Conservation (phyloP, 2,329 filamentous ascomycete genomes). For the Neonectria faginata region DNA sequence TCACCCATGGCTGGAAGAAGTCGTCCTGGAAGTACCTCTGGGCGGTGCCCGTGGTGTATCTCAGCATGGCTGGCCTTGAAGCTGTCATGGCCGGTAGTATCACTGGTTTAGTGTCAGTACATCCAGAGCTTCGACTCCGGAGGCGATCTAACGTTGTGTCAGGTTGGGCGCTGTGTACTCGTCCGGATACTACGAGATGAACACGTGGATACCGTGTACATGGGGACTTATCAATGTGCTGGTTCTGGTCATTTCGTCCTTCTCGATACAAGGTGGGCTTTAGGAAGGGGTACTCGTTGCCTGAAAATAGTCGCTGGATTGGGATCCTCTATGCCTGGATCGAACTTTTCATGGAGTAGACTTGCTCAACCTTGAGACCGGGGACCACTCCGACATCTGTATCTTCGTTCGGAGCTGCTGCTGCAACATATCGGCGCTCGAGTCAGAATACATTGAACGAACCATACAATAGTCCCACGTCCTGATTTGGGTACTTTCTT, state of each 20-base stretch:
- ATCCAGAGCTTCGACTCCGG: background rate
- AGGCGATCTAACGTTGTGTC: conserved; percentile 28
- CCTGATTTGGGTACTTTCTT: background rate
- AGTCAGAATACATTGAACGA: background rate
- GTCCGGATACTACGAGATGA: conserved; percentile 88
- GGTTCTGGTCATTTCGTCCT: conserved; percentile 85
- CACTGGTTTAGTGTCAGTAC: conserved; percentile 79
- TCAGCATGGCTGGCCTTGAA: conserved; percentile 78
- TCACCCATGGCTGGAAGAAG: conserved; percentile 73
- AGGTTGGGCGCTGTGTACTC: conserved; percentile 85
- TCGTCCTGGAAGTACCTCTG: conserved; percentile 73
- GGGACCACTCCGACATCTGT: background rate
- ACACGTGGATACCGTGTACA: conserved; percentile 91
- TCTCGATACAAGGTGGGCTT: conserved; percentile 90
- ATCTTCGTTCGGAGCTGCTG: background rate
- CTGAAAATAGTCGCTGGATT: background rate
- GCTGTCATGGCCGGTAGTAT: conserved; percentile 84
- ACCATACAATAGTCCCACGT: too few relatives aligned
- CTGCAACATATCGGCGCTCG: background rate
- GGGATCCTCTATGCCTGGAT: background rate
- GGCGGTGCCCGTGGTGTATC: conserved; percentile 78
- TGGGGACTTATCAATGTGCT: conserved; percentile 89
- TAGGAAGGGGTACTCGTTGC: conserved; percentile 55
- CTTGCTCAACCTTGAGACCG: background rate
- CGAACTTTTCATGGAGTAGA: background rate